These are phyloP conservation scores for Uronychia setigera DNA, from an alignment of 73 alveolate species.

Conservation along the genomic window DNA sequence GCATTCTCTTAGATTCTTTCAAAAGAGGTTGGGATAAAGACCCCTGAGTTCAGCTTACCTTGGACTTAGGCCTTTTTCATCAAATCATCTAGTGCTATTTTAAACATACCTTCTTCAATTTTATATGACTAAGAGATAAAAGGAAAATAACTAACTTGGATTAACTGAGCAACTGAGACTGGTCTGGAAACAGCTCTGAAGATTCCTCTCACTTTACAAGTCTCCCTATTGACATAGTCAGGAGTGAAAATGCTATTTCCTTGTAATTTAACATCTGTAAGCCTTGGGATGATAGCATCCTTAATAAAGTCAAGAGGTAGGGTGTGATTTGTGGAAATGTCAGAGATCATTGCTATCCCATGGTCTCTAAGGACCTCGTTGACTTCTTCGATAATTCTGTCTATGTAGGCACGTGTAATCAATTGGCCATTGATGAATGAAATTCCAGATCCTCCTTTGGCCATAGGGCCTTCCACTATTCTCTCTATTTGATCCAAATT, in stretches of 20 bases:
- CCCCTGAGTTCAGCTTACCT: constrained; percentile 45
- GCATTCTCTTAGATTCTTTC: constrained; percentile 35
- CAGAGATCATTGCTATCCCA: constrained; percentile 18
- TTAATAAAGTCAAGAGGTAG: constrained; percentile 35
- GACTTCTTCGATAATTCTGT: constrained; percentile 39
- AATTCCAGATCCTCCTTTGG: constrained; percentile 4
- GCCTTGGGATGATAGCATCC: constrained; percentile 21
- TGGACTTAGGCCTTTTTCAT: constrained; percentile 30
- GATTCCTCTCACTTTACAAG: constrained; percentile 37
- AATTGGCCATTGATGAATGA: constrained; percentile 33
- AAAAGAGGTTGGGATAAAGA: constrained; percentile 40
- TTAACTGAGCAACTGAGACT: constrained; percentile 24
- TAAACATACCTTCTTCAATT: constrained; percentile 37
- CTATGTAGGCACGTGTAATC: constrained; percentile 29
- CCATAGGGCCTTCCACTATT: constrained; percentile 6
- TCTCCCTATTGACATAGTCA: constrained; percentile 31
- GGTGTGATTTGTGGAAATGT: constrained; percentile 33
- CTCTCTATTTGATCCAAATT: constrained; percentile 24
- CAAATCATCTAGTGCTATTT: constrained; percentile 25
- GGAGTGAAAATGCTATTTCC: constrained; percentile 45
- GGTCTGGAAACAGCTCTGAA: constrained; percentile 49
- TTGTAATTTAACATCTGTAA: neutral
- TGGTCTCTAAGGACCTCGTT: constrained; percentile 20
- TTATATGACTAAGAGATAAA: neutral
- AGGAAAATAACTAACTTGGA: neutral